Base-by-base conservation (phyloP, 2,329 filamentous ascomycete genomes). In the Dothideomycetes sp. region DNA sequence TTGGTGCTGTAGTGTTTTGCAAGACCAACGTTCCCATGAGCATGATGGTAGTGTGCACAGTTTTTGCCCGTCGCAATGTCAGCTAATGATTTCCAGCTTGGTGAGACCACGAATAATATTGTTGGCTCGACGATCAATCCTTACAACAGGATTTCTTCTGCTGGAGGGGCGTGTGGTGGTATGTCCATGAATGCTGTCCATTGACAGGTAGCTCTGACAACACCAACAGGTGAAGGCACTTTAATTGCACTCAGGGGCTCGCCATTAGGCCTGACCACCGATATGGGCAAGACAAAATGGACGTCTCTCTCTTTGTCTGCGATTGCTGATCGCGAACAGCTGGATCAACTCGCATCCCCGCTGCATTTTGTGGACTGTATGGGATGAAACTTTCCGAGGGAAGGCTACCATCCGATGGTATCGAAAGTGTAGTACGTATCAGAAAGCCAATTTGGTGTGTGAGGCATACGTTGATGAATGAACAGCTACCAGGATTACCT, bases 21-120 rank as follows among this genome's bases (percentile, higher is more conserved):
- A 48, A 48, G 38, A 48, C 46, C 22, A 48, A 46, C 24, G 44
- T 48, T 5, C 44, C 46, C 14, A 45, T 45, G 43, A 43, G 43
- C 37, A 31, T 39, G 27, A 37, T 47, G 40, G 38, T 43, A 34
- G 30, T n/a, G 31, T 34, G 18, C 19, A 27, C 17, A n/a, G 15
- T 17, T 37, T 29, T 29, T 29, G 36, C 36, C 24, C 22, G 36
- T 37, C 36, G 36, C 36, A 16, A 35, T 18, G 31, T 27, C 29
- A 29, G n/a, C 33, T 29, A 35, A 16, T 32, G 38, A 24, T 27
- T 31, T 19, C n/a, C 32, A 46, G 42, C 36, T 46, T 22, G 47
- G 47, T 19, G 46, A 49, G 37, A 46, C 44, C 16, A 41, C 34
- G 17, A 48, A 49, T 31, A 48, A 48, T 38, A 45, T 49, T 32